These are phyloP conservation scores for Beauveria sp. DNA, from an alignment of 2,329 filamentous ascomycete genomes.

Conservation along the genomic window DNA sequence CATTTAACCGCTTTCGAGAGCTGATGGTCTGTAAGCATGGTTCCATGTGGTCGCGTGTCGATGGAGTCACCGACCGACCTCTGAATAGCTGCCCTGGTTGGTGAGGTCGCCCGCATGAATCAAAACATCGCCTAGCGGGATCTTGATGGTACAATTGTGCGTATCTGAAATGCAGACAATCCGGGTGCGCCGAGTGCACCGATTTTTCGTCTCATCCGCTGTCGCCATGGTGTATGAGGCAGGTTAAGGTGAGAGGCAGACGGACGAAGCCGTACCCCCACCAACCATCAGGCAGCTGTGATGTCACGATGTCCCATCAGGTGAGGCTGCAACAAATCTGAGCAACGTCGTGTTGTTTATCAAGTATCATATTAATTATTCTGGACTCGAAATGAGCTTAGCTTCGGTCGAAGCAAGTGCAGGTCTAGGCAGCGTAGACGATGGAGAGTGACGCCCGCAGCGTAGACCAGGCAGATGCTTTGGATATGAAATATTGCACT, in stretches of 20 bases:
- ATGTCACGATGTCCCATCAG: background rate
- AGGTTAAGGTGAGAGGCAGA: background rate
- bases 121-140: constrained; percentile 65
- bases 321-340: too few relatives aligned
- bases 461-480: too few relatives aligned
- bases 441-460: too few relatives aligned
- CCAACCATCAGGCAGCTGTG: background rate
- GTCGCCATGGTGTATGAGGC: background rate
- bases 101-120: constrained; percentile 72
- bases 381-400: too few relatives aligned
- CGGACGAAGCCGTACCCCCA: background rate
- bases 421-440: too few relatives aligned
- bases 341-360: too few relatives aligned
- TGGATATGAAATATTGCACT: too few relatives aligned
- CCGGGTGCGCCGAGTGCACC: constrained; percentile 41
- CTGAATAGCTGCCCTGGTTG: constrained; percentile 57
- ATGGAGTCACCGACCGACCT: constrained; percentile 27
- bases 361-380: too few relatives aligned
- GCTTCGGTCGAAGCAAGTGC: too few relatives aligned
- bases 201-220: background rate
- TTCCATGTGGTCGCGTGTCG: background rate
- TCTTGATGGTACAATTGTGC: constrained; percentile 57
- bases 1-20: constrained; percentile 56
- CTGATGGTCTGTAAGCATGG: constrained; percentile 18
- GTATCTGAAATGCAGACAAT: constrained; percentile 74